phyloP scores from a whole-genome alignment of 176 grass and related monocot genomes.

The Bonia amplexicaulis region DNA sequence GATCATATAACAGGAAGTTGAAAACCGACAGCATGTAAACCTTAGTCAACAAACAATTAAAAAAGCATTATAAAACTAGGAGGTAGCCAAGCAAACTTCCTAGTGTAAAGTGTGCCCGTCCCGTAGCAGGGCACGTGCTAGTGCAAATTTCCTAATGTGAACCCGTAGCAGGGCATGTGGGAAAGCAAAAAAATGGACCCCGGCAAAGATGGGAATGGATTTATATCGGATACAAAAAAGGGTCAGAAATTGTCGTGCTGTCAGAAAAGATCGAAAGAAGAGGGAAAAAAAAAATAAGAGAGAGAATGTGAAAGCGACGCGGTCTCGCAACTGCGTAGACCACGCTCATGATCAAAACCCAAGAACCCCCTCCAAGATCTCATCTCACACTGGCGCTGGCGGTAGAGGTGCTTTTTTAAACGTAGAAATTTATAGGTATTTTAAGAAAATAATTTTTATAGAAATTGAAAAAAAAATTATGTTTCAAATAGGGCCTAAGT shows the following conservation, averaged over 20 bases:
- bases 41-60: slow-evolving; percentile 22
- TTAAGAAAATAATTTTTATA: too few species aligned
- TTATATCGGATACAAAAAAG: slow-evolving; percentile 39
- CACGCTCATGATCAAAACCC: slow-evolving; percentile 38
- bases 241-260: slow-evolving; percentile 28
- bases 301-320: slow-evolving; percentile 47
- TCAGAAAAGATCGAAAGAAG: slow-evolving; percentile 46
- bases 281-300: slow-evolving; percentile 28
- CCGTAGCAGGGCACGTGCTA: too few species aligned
- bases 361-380: not conserved
- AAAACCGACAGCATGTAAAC: not conserved
- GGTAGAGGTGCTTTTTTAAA: too few species aligned
- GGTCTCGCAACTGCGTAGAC: not conserved
- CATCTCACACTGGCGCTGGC: not conserved
- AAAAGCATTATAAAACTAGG: not conserved
- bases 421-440: too few species aligned
- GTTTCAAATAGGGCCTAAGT: not conserved
- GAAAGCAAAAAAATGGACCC: slow-evolving; percentile 38
- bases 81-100: not conserved
- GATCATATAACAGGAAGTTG: too few species aligned
- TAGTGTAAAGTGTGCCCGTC: too few species aligned
- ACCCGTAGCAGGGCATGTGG: slow-evolving; percentile 33
- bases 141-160: slow-evolving; percentile 1
- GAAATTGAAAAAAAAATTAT: too few species aligned
- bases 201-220: slow-evolving; percentile 37